Evolutionary conservation across 129 eudicot genomes (phyloP).

Genomic region (Ambrosia artemisiifolia): DNA sequence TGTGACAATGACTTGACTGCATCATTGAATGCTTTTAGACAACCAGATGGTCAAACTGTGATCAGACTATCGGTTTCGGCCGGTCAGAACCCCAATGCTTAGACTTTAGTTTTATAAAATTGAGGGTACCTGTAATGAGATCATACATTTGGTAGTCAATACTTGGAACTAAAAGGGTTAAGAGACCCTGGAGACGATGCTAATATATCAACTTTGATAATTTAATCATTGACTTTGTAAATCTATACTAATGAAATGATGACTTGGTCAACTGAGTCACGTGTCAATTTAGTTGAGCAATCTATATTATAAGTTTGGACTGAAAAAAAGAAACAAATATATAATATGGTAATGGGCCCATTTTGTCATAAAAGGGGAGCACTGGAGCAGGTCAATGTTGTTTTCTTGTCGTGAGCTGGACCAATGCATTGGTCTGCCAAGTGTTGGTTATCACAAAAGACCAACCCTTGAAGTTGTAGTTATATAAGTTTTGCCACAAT

Average conservation of each 20-base stretch:
- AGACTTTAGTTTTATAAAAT: neutral
- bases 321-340: too few species aligned
- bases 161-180: neutral
- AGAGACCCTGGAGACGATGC: neutral
- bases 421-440: neutral
- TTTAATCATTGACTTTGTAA: neutral
- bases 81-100: neutral
- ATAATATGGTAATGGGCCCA: neutral
- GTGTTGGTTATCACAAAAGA: neutral
- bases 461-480: neutral
- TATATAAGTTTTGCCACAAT: neutral
- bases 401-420: neutral
- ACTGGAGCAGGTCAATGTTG: neutral
- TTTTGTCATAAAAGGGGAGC: neutral
- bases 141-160: neutral
- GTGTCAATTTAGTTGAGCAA: too few species aligned
- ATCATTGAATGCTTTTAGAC: conserved; percentile 5
- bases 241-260: neutral
- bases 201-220: neutral
- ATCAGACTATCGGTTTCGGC: conserved; percentile 16
- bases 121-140: neutral
- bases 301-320: neutral
- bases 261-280: neutral
- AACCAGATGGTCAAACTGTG: neutral
- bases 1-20: conserved; percentile 8